Evolutionary conservation across 352 stramenopile species (phyloP), one percentile per base, ranked within the genome.

Genomic region (Phytophthora crassamura): DNA sequence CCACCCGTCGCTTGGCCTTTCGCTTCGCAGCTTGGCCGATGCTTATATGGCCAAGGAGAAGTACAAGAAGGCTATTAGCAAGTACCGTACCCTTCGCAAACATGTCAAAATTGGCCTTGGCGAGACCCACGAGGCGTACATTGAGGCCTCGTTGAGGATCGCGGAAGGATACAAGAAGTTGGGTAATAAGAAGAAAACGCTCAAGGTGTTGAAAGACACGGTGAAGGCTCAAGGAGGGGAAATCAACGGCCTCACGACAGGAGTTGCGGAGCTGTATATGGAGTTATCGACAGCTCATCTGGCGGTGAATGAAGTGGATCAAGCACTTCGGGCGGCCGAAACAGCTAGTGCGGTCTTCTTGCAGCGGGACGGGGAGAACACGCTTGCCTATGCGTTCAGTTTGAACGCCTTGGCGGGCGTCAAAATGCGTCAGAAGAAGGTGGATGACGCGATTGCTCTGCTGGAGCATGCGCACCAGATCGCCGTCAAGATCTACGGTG

Each of bases 391-490:
- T 52, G 88, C 88, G 12, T 95, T 95, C 54, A 89, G 75, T 46
- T 78, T 94, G 36, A 95, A 95, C 41, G 77, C 86, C n/a, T 49
- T 94, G 41, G 86, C 86, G 0, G 88, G 88, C 7, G 85, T 94
- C 11, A 77, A 85, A 33, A 93, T 93, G 78, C 76, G 80, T 7
- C 72, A 88, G 62, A 69, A 83, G 42, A 72, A 86, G 25, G 75
- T 88, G 51, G 67, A 74, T 18, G 76, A 87, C 0, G 76, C 84
- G 4, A 81, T 91, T 71, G 32, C 76, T 41, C 59, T 92, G 58
- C 72, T 95, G 35, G 66, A 90, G 41, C 59, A 84, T 14, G 85
- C 88, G 25, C 84, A 95, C 50, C 30, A 42, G 16, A 93, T 95
- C 49, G 88, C 88, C n/a, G 47, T 91, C 12, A 53, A 69, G 18